phyloP scores from a whole-genome alignment of 2,329 filamentous ascomycete genomes.

The Nakataea oryzae region DNA sequence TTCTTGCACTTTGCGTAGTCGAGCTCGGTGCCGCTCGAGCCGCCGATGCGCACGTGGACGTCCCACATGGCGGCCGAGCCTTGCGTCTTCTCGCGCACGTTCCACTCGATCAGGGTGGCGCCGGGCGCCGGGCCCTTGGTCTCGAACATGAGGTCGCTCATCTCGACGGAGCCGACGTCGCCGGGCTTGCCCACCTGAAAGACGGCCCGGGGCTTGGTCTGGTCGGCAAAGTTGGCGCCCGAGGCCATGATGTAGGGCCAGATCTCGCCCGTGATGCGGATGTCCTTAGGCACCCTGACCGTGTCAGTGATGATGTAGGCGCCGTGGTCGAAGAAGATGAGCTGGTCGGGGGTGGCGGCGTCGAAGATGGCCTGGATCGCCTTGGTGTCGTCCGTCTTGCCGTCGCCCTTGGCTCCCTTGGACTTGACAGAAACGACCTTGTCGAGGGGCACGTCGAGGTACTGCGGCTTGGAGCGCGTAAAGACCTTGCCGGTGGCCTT shows the following conservation, averaged over 20 bases:
- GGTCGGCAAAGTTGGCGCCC: constrained; percentile 62
- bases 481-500: constrained; percentile 55
- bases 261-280: constrained; percentile 83
- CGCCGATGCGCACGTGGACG: constrained; percentile 88
- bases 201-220: constrained; percentile 68
- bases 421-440: constrained; percentile 77
- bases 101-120: constrained; percentile 88
- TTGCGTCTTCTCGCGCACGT: constrained; percentile 56
- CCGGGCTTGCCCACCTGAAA: constrained; percentile 74
- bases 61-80: constrained; percentile 84
- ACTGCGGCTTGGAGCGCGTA: constrained; percentile 82
- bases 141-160: constrained; percentile 77
- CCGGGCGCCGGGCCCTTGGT: constrained; percentile 76
- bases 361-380: constrained; percentile 74
- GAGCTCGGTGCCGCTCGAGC: constrained; percentile 71
- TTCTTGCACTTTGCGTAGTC: constrained; percentile 73
- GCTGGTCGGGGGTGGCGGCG: constrained; percentile 47
- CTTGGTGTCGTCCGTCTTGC: constrained; percentile 73
- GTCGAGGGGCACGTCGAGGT: constrained; percentile 54
- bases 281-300: constrained; percentile 62
- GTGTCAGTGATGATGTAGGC: constrained; percentile 62
- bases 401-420: constrained; percentile 79
- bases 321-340: constrained; percentile 69
- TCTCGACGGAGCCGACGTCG: constrained; percentile 72
- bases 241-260: constrained; percentile 85